Conservation (phyloP, 176 grass and related monocot genomes). For the Triticum urartu region DNA sequence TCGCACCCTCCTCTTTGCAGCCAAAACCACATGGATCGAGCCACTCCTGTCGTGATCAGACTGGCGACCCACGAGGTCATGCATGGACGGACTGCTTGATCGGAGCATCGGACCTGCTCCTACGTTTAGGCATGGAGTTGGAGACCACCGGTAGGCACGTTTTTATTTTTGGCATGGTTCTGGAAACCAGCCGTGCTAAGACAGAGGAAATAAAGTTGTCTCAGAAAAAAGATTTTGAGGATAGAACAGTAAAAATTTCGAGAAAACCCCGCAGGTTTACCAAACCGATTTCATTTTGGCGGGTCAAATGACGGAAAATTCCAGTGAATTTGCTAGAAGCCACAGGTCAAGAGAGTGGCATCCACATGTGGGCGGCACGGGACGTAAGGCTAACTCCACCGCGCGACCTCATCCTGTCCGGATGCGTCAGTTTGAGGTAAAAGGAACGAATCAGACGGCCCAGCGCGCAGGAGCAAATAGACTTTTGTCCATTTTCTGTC, state of each 20-base stretch:
- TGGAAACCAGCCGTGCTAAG: too few species aligned
- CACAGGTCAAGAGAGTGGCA: too few species aligned
- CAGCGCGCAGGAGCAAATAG: too few species aligned
- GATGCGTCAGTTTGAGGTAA: too few species aligned
- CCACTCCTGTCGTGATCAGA: neutral
- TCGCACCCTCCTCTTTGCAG: neutral
- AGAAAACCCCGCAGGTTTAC: neutral
- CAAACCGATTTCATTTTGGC: neutral
- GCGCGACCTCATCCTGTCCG: too few species aligned
- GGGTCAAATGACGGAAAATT: neutral
- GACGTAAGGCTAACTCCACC: too few species aligned
- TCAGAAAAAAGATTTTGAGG: too few species aligned
- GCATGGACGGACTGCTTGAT: neutral
- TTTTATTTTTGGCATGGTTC: too few species aligned
- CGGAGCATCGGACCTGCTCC: neutral
- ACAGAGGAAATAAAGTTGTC: neutral
- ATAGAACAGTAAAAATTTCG: too few species aligned
- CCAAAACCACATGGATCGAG: slow-evolving; percentile 19
- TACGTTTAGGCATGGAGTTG: neutral
- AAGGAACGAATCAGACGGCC: too few species aligned
- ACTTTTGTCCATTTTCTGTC: too few species aligned
- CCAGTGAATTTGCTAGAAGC: neutral
- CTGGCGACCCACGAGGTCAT: slow-evolving; percentile 8
- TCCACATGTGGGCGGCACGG: too few species aligned
- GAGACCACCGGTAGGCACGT: neutral